Evolutionary conservation across 176 grass and related monocot genomes (phyloP), one percentile per base, ranked within the genome.

Genomic region (Typha latifolia): DNA sequence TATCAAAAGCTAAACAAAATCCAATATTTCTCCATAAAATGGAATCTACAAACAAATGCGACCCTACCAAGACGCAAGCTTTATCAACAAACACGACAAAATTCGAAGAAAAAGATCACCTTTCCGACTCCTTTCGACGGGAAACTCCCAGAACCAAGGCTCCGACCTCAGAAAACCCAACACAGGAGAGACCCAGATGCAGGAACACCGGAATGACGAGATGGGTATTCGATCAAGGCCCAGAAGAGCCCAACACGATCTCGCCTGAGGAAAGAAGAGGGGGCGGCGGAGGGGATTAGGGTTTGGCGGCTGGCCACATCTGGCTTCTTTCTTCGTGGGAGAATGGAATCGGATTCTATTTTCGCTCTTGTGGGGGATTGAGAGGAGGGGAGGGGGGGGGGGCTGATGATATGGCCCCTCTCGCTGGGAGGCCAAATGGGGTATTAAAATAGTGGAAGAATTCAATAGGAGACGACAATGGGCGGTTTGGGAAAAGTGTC

Each of bases 401-500:
- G 24, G 13, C 51, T 53, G 13, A 57, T 18, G 52, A 7, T 18
- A 18, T 20, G 15, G n/a, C 19, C 52, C 16, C 15, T 21, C 52
- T 57, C 52, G 5, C 52, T 57, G 52, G 6, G 52, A 57, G 4
- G 4, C n/a, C 14, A 9, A 57, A 57, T 18, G 52, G 52, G n/a
- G 19, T 57, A 18, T 18, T 21, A 57, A 57, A 8, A 57, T 5
- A 57, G 52, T 20, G 52, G 16, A 10, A 20, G n/a, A 57, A 11
- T 18, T 15, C 52, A 57, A 57, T 20, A 57, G 15, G 52, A 21
- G 52, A 20, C 52, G 52, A 57, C 52, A 57, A 57, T 57, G 52
- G 52, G 52, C n/a, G 52, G 52, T 57, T 57, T 57, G 52, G 52
- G 19, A 57, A 57, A 57, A 20, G 52, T 57, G 15, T 18, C 52